phyloP scores from a whole-genome alignment of 2,329 filamentous ascomycete species.

The Monosporascus sp. region DNA sequence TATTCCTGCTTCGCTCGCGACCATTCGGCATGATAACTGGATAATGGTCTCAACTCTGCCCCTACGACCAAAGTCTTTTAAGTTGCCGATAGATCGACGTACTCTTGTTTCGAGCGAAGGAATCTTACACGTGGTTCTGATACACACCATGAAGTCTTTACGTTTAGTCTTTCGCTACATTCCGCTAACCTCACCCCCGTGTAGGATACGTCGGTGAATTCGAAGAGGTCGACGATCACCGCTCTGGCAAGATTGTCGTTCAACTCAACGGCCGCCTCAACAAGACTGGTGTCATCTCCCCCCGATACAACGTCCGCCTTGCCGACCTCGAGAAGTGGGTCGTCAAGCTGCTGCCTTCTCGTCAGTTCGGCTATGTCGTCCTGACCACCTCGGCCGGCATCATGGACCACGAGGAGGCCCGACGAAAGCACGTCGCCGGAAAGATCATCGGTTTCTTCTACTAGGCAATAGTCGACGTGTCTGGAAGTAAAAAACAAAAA shows the following conservation, averaged over 20 bases:
- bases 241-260: slow-evolving; percentile 99
- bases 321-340: slow-evolving; percentile 99
- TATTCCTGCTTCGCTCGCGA: too few species aligned
- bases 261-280: slow-evolving; percentile 99
- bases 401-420: slow-evolving; percentile 99
- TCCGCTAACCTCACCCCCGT: slow-evolving; percentile 43
- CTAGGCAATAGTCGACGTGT: slow-evolving; percentile 43
- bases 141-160: slow-evolving; percentile 66
- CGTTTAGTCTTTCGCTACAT: slow-evolving; percentile 96
- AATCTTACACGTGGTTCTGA: slow-evolving; percentile 96
- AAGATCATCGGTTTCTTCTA: slow-evolving; percentile 99
- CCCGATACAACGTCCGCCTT: slow-evolving; percentile 99
- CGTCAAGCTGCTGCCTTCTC: slow-evolving; percentile 94
- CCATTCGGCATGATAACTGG: slow-evolving; percentile 99
- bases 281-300: slow-evolving; percentile 99
- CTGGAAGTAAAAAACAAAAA: slow-evolving; percentile 4
- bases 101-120: slow-evolving; percentile 53
- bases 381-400: slow-evolving; percentile 98
- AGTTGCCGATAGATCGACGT: slow-evolving; percentile 93
- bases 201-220: slow-evolving; percentile 98
- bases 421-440: slow-evolving; percentile 97
- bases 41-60: slow-evolving; percentile 71
- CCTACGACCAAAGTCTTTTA: slow-evolving; percentile 98
- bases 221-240: slow-evolving; percentile 98
- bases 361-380: slow-evolving; percentile 99